Base-by-base conservation (phyloP, 1,284 basidiomycete species). In the Cystobasidium sp. region DNA sequence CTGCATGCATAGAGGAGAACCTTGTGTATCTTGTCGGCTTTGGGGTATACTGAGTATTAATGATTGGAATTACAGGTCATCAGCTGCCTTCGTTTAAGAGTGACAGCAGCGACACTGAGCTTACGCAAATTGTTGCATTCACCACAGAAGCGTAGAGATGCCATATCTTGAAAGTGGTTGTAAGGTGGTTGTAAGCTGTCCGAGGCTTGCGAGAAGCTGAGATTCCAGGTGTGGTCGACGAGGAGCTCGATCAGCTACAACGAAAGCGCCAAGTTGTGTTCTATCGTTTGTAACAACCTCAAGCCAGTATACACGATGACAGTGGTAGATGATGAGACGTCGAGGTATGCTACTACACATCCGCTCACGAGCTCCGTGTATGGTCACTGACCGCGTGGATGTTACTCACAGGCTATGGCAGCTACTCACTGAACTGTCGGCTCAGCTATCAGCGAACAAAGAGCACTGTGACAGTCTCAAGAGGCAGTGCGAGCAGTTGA, bases 1-100 rank as follows among this genome's bases (percentile, higher is more conserved):
- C 94, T 88, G 82, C 95, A 98, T 3, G 90, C 91, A 79, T 94
- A 95, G 73, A 96, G 88, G 85, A 98, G 91, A 68, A 91, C 88
- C 69, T 91, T 88, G 59, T 93, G 90, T 78, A 90, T 87, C 75
- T 89, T 89, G 82, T 97, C 94, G 24, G 92, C 93, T 84, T 84
- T 84, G 41, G 94, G 94, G 81, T 96, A 96, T 62, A 97, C 56
- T 61, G 56, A 10, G 18, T 8, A 24, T 1, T 6, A n/a, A 22
- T 24, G 67, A 41, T 20, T 18, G 37, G 20, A 44, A 20, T 24
- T 22, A 41, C 39, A 22, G 61, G 18, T 47, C 22, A 63, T 41
- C 61, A 18, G 24, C 8, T 12, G 1, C 9, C 31, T 3, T 37
- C 20, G 3, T 31, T 6, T 41, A 43, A 6, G 16, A 8, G 7